Base-by-base conservation (phyloP, 306 rosid genomes). In the Argentina anserina region DNA sequence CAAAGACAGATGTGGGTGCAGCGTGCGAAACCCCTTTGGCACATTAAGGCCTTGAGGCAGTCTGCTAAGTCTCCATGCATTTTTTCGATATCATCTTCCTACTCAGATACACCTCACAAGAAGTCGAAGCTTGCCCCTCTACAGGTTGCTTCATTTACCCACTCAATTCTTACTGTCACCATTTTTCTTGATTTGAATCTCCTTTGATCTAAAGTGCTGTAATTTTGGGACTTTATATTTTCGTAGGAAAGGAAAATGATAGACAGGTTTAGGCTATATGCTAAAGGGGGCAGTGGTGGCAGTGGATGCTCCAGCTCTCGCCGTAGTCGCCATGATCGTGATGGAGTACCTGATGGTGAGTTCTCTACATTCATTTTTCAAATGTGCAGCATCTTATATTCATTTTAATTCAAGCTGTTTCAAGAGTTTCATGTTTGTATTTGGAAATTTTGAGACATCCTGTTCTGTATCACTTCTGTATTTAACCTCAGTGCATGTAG, bases 271-370 rank as follows among this genome's bases (percentile, higher is more conserved):
- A 89, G 81, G 82, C 74, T 91, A 76, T 80, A 81, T 80, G 92
- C 97, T 52, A 94, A 84, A 83, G 96, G 86, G 74, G 97, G 99
- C 67, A 89, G 84, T 80, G 99, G 99, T 18, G 99, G 99, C 62
- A 80, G 55, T 84, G 99, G 99, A 56, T 94, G 97, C 80, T 64
- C 76, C 71, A 91, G 99, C 84, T 55, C 74, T 15, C 96, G 78
- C 70, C 90, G 98, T 29, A 75, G 96, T 69, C 79, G 84, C 62
- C 87, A 78, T 37, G 95, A 87, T 69, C 80, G 71, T 61, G 81
- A 67, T 28, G 97, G 97, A 42, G 75, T 61, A 77, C 86, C 93
- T 37, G 95, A 94, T 81, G 97, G 96, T 94, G 60, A 56, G 76
- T 77, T 81, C 34, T 70, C 55, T 72, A 8, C 34, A 11, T 9